phyloP scores from a whole-genome alignment of 2,329 filamentous ascomycete species.

The Colletotrichum liaoningense region DNA sequence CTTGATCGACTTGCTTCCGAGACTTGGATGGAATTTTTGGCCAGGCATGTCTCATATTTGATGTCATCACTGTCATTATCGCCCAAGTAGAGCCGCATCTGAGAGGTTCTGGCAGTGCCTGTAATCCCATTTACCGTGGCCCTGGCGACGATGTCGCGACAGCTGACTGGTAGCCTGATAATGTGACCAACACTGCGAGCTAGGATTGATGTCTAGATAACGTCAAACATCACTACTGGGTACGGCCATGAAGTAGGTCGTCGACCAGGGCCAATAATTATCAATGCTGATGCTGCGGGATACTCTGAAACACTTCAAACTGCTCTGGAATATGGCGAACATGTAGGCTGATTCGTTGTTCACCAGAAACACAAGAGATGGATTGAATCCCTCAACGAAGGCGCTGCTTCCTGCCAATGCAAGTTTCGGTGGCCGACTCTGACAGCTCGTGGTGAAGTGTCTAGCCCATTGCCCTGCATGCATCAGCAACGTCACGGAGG shows the following conservation, averaged over 20 bases:
- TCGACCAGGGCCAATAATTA: not conserved
- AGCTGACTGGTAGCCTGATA: not conserved
- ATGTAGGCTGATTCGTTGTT: not conserved
- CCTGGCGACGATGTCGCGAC: conserved; percentile 6
- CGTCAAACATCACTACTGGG: not conserved
- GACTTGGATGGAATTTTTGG: not conserved
- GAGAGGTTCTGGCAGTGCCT: not conserved
- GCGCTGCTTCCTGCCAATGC: conserved; percentile 9
- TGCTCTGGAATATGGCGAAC: not conserved
- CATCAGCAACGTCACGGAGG: not conserved
- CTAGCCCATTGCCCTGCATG: not conserved
- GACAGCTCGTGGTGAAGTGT: conserved; percentile 8
- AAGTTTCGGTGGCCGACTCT: conserved; percentile 21
- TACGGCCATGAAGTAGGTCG: not conserved
- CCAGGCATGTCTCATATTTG: not conserved
- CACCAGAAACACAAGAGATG: not conserved
- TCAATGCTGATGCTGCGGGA: not conserved
- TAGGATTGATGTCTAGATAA: not conserved
- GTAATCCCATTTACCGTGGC: not conserved
- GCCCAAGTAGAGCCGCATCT: not conserved
- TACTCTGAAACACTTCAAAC: conserved; percentile 1
- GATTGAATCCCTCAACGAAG: conserved; percentile 1
- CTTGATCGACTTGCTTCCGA: not conserved
- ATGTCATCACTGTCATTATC: not conserved
- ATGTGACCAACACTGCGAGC: not conserved